phyloP scores from a whole-genome alignment of 192 early-diverging fungal species.

The Backusella liffmaniae region DNA sequence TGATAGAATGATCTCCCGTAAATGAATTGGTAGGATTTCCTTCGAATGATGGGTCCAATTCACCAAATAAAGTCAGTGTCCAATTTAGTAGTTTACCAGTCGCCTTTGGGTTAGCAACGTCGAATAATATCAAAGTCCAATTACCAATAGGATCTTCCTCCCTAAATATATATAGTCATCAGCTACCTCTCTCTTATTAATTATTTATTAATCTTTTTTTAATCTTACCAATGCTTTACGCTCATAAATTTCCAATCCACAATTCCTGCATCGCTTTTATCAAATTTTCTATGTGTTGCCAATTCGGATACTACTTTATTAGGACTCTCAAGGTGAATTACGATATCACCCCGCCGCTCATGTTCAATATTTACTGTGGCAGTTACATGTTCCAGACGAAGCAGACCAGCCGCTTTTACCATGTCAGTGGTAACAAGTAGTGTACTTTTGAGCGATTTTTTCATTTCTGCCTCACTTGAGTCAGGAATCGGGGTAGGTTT shows the following conservation, averaged over 20 bases:
- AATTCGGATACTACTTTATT: slow-evolving; percentile 65
- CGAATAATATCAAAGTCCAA: slow-evolving; percentile 75
- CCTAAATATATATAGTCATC: neutral
- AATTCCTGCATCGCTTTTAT: slow-evolving; percentile 67
- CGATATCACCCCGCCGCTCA: slow-evolving; percentile 74
- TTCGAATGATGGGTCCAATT: slow-evolving; percentile 21
- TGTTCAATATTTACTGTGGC: slow-evolving; percentile 81
- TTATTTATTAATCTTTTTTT: neutral
- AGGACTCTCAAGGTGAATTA: slow-evolving; percentile 72
- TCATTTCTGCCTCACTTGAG: slow-evolving; percentile 30
- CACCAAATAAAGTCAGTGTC: slow-evolving; percentile 56
- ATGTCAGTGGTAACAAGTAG: slow-evolving; percentile 49
- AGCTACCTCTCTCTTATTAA: neutral
- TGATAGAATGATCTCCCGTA: neutral
- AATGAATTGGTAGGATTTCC: slow-evolving; percentile 4
- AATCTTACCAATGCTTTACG: slow-evolving; percentile 81
- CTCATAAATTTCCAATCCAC: slow-evolving; percentile 87
- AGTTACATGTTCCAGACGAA: slow-evolving; percentile 78
- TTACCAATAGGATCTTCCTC: slow-evolving; percentile 78
- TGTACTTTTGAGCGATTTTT: slow-evolving; percentile 38
- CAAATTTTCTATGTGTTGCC: slow-evolving; percentile 58
- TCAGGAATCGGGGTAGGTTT: slow-evolving; percentile 59
- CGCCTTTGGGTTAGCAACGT: slow-evolving; percentile 47
- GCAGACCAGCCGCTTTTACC: slow-evolving; percentile 54
- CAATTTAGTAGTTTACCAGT: slow-evolving; percentile 61